phyloP scores from a whole-genome alignment of 2,329 filamentous ascomycete species.

The Tolypocladium capitatum region DNA sequence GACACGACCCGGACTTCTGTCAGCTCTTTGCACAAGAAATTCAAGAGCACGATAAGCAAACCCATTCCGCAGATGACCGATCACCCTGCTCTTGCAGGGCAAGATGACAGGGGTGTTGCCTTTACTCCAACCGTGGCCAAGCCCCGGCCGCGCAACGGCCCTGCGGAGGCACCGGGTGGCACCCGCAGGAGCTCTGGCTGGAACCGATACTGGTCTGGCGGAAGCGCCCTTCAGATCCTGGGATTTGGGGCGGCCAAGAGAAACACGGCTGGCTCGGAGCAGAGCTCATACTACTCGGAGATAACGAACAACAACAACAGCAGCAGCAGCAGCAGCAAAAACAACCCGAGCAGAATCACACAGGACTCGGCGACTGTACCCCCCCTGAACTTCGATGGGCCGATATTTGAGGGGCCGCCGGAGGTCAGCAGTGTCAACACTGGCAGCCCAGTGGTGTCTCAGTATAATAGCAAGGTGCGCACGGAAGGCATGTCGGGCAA shows the following conservation, averaged over 20 bases:
- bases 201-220: constrained; percentile 67
- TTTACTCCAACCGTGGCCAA: constrained; percentile 20
- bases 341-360: constrained; percentile 29
- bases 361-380: constrained; percentile 58
- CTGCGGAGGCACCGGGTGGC: constrained; percentile 23
- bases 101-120: constrained; percentile 28
- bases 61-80: constrained; percentile 37
- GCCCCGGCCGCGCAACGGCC: constrained; percentile 23
- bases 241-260: constrained; percentile 40
- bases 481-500: constrained; percentile 46
- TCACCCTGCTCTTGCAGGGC: constrained; percentile 18
- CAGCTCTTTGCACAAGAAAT: constrained; percentile 46
- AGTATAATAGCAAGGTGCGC: constrained; percentile 38
- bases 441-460: constrained; percentile 55
- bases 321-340: constrained; percentile 11
- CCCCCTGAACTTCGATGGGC: constrained; percentile 49
- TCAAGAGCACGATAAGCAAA: constrained; percentile 50
- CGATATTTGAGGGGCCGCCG: constrained; percentile 43
- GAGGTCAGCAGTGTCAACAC: constrained; percentile 54
- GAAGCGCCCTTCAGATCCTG: constrained; percentile 53
- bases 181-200: constrained; percentile 56
- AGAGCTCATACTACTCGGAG: constrained; percentile 42
- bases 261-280: constrained; percentile 39
- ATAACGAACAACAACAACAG: constrained; percentile 9
- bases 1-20: constrained; percentile 34